Percentiles rank a stretch among this genome's conserved stretches.
These are phyloP conservation scores for Triadica sebifera DNA, from an alignment of 345 rosid species.

Conservation along the genomic window DNA sequence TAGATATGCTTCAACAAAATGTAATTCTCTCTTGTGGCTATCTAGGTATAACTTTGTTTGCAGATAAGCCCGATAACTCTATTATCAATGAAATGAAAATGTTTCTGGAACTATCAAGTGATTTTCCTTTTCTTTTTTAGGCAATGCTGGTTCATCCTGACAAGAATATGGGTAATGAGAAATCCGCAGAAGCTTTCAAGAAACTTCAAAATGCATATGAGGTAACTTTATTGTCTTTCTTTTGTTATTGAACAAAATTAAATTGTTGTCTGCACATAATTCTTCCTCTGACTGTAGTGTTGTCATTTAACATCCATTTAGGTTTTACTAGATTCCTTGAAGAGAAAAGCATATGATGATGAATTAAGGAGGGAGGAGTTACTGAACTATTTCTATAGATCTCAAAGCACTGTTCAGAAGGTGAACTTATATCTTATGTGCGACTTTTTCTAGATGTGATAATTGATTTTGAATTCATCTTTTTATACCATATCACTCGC, in stretches of 20 bases:
- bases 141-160: slow-evolving; percentile 99
- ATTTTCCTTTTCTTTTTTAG: slow-evolving; percentile 38
- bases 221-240: slow-evolving; percentile 41
- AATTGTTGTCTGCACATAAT: not conserved
- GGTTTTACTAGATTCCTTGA: slow-evolving; percentile 84
- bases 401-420: slow-evolving; percentile 75
- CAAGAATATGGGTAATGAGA: slow-evolving; percentile 97
- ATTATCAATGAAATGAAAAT: not conserved
- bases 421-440: slow-evolving; percentile 32
- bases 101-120: slow-evolving; percentile 10
- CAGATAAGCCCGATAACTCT: slow-evolving; percentile 2
- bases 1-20: not conserved
- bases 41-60: not conserved
- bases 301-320: slow-evolving; percentile 16
- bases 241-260: slow-evolving; percentile 10
- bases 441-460: not conserved
- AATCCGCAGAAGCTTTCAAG: slow-evolving; percentile 98
- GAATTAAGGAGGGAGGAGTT: slow-evolving; percentile 88
- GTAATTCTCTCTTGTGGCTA: not conserved
- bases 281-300: not conserved
- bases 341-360: slow-evolving; percentile 87
- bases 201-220: slow-evolving; percentile 98
- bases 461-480: not conserved
- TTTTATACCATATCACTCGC: not conserved
- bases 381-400: slow-evolving; percentile 69